phyloP scores from a whole-genome alignment of 768 basidiomycete species.

The Suillus bovinus region DNA sequence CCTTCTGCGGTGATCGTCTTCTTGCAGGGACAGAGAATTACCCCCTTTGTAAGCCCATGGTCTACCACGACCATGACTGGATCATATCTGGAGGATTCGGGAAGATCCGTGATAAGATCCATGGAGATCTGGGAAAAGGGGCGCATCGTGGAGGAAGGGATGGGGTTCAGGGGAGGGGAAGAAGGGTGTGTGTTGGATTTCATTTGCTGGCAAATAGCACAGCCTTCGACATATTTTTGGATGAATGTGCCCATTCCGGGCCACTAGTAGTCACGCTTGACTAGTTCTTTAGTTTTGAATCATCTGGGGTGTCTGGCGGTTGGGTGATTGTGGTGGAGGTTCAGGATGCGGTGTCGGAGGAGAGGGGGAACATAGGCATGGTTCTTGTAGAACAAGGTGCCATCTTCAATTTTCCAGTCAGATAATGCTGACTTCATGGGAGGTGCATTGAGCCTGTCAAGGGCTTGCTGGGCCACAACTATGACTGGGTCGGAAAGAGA shows the following conservation, averaged over 20 bases:
- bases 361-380: too few relatives aligned
- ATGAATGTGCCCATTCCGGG: not conserved
- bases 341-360: too few relatives aligned
- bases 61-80: constrained; percentile 21
- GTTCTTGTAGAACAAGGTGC: not conserved
- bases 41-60: too few relatives aligned
- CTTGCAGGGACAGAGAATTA: constrained; percentile 24
- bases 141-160: not conserved
- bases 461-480: not conserved
- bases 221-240: too few relatives aligned
- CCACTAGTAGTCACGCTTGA: not conserved
- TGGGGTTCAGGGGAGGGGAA: not conserved
- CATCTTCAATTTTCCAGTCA: not conserved
- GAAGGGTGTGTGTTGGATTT: not conserved
- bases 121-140: not conserved
- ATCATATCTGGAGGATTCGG: constrained; percentile 11
- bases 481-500: not conserved
- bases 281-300: not conserved
- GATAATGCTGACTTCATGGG: not conserved
- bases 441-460: not conserved
- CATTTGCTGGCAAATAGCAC: too few relatives aligned
- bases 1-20: constrained; percentile 16
- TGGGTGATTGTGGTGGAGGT: too few relatives aligned
- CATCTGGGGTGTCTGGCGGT: too few relatives aligned
- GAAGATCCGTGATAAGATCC: not conserved